A percentile compares a stretch with the other conserved stretches of the same genome.
These are phyloP conservation scores for Colletotrichum scovillei DNA, from an alignment of 2,329 filamentous ascomycete genomes.

Conservation along the genomic window DNA sequence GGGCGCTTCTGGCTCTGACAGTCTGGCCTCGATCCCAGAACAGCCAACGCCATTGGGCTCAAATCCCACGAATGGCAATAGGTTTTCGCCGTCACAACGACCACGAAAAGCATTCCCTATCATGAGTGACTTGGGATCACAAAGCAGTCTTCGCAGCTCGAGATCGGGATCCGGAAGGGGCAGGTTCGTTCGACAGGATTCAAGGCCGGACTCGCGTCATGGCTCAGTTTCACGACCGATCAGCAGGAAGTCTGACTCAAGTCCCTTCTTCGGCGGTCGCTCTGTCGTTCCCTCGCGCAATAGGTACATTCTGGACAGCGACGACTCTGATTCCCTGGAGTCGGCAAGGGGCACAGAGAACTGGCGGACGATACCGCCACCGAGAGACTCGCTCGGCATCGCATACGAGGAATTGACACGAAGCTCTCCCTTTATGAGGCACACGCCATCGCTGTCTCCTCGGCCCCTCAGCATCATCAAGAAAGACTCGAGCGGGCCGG, in stretches of 20 bases:
- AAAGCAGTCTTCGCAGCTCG: slow-evolving; percentile 19
- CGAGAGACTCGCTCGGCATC: slow-evolving; percentile 30
- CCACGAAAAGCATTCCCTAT: slow-evolving; percentile 2
- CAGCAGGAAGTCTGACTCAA: slow-evolving; percentile 36
- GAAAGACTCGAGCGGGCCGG: slow-evolving; percentile 27
- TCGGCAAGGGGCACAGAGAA: slow-evolving; percentile 26
- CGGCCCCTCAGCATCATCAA: slow-evolving; percentile 33
- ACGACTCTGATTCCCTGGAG: slow-evolving; percentile 21
- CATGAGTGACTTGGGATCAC: slow-evolving; percentile 6
- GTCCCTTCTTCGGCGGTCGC: slow-evolving; percentile 36
- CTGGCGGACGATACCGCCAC: slow-evolving; percentile 28
- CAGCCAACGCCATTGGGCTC: slow-evolving; percentile 27
- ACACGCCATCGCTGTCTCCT: slow-evolving; percentile 24
- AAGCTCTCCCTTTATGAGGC: slow-evolving; percentile 28
- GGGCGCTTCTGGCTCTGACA: slow-evolving; percentile 20
- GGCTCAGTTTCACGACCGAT: slow-evolving; percentile 33
- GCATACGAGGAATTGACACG: slow-evolving; percentile 32
- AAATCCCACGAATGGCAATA: slow-evolving; percentile 27
- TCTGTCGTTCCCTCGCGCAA: slow-evolving; percentile 33
- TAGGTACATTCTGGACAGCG: slow-evolving; percentile 29
- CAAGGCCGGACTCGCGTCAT: slow-evolving; percentile 11
- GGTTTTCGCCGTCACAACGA: slow-evolving; percentile 23
- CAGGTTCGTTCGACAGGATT: slow-evolving; percentile 29
- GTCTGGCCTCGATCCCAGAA: slow-evolving; percentile 34
- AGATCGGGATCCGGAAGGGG: slow-evolving; percentile 26